These are phyloP conservation scores for Rhizopogon roseolus DNA, from an alignment of 768 basidiomycete genomes.

Conservation along the genomic window DNA sequence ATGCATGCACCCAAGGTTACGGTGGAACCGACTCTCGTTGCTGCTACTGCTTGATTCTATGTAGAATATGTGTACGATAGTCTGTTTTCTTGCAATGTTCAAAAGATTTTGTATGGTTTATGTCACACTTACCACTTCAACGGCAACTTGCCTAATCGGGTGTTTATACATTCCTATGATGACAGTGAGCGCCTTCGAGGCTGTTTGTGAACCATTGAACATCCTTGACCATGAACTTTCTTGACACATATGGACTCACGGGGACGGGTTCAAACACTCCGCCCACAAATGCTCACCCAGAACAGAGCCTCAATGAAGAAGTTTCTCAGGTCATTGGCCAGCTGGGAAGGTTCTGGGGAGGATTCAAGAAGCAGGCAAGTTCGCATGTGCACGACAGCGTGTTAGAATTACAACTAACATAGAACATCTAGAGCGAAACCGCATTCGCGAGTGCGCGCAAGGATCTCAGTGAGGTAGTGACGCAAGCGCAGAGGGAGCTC, in stretches of 20 bases:
- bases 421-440: constrained; percentile 53
- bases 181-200: too few relatives aligned
- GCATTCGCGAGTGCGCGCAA: constrained; percentile 66
- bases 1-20: constrained; percentile 14
- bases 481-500: constrained; percentile 76
- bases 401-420: not conserved
- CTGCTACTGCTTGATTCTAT: constrained; percentile 24
- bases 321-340: constrained; percentile 88
- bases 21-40: constrained; percentile 16
- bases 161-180: not conserved
- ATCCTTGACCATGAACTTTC: constrained; percentile 55
- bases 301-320: constrained; percentile 74
- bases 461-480: constrained; percentile 67
- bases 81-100: not conserved
- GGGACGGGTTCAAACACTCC: constrained; percentile 42
- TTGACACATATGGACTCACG: constrained; percentile 62
- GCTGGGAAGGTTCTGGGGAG: constrained; percentile 84
- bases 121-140: too few relatives aligned
- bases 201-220: not conserved
- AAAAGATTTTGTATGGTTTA: too few relatives aligned
- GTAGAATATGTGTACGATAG: constrained; percentile 9
- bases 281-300: constrained; percentile 35
- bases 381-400: not conserved
- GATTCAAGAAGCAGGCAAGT: constrained; percentile 82
- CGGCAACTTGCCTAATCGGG: constrained; percentile 11